Base-by-base conservation (phyloP, 164 flowering plant species). In the Kalanchoe fedtschenkoi region DNA sequence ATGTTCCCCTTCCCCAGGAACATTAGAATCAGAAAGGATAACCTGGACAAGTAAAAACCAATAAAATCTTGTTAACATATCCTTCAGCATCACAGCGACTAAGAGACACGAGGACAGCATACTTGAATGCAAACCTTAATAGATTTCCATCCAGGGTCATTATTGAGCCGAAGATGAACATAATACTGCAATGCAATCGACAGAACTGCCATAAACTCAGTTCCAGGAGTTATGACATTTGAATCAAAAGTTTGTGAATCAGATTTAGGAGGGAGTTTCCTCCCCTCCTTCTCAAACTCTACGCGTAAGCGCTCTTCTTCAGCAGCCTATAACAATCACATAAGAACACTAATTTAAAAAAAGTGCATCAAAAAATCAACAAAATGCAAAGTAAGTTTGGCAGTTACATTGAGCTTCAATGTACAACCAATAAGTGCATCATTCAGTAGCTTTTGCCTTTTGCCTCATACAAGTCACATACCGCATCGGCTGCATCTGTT, bases 1-100 rank as follows among this genome's bases (percentile, higher is more conserved):
- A 75, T 93, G 98, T 66, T 93, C 97, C 62, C 98, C 98, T 85
- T 93, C 97, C 72, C 98, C 98, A 65, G 98, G 98, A 76, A 85
- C 91, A 83, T 93, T 93, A 39, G 97, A 96, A 82, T 93, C 98
- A 64, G 98, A 93, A 56, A 93, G 95, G 41, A 93, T 83, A 70
- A 90, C 97, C 98, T 92, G 71, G 78, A 76, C 67, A 69, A 59
- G 61, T 64, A 43, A 28, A 5, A 34, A 28, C 54, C 4, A 5
- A 34, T 42, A 53, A 62, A 58, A 13, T 62, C 62, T 62, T 21
- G 19, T 24, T 56, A 61, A 13, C 38, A 69, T 14, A 17, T 42
- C 16, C 2, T 54, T 66, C 34, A 24, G 26, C 16, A 13, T 32
- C 19, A 37, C 14, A 30, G 0, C 51, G 33, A 35, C 17, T 33